Base-by-base conservation (phyloP, 768 basidiomycete genomes). In the Hygrophorus russula region DNA sequence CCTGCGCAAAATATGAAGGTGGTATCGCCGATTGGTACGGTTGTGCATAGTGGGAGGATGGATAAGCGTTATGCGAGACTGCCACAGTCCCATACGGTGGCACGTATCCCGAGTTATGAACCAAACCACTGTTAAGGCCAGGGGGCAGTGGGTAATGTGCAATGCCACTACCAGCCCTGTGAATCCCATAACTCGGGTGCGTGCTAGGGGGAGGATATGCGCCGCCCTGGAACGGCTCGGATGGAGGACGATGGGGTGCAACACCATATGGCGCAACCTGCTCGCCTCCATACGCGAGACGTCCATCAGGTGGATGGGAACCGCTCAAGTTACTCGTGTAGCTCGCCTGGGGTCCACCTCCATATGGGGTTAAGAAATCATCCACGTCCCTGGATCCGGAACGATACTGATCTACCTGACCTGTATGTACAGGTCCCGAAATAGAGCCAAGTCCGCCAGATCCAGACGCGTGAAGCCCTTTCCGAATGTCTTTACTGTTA, bases 331-430 rank as follows among this genome's bases (percentile, higher is more conserved):
- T 39, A 29, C 20, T n/a, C 12, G 15, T 30, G 33, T 20, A 14
- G 5, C n/a, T 30, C 15, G 13, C 32, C 11, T 19, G 41, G 4
- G 28, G 5, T 33, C 31, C 13, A 28, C 30, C 31, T 32, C 36
- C n/a, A 18, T 20, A 19, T 1, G 36, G 18, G 5, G 3, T 31
- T 8, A 4, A 18, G 38, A 45, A 50, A 54, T 44, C 9, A 43
- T 53, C 53, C 43, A 51, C 56, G 56, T 47, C 56, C 49, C 57
- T 58, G 56, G 51, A 51, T 48, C 53, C 57, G 54, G 52, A 48
- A 33, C 48, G 59, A 54, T 49, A 52, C 56, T 56, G 56, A 46
- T 53, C 53, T 44, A 41, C 53, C 46, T 54, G 53, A 46, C 51
- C 49, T 47, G 53, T 43, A 40, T 52, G 46, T 40, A 48, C 57